Evolutionary conservation across 306 rosid species (phyloP).

Genomic region (Mucuna pruriens): DNA sequence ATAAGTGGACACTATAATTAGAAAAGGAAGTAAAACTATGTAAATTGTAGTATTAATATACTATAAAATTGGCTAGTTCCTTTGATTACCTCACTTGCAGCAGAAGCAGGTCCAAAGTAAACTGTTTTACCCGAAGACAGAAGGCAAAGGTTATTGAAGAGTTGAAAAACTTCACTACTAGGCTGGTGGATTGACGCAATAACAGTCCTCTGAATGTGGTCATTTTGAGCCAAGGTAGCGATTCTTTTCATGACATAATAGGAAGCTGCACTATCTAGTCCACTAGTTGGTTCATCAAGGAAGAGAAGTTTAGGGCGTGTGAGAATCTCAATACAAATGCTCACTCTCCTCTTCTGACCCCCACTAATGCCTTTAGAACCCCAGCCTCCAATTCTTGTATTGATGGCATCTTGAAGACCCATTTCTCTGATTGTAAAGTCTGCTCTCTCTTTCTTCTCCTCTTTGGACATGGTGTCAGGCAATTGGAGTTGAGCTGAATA

Average conservation of each 20-base stretch:
- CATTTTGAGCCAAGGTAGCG: conserved; percentile 39
- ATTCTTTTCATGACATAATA: conserved; percentile 72
- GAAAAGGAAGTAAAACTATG: not conserved
- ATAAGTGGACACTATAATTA: not conserved
- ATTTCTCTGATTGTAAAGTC: conserved; percentile 50
- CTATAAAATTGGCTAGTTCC: not conserved
- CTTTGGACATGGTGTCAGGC: conserved; percentile 45
- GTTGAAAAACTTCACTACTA: conserved; percentile 69
- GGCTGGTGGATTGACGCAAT: conserved; percentile 79
- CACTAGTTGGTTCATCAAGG: conserved; percentile 65
- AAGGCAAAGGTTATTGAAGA: conserved; percentile 70
- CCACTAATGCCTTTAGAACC: conserved; percentile 56
- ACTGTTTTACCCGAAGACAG: conserved; percentile 62
- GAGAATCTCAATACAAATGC: conserved; percentile 56
- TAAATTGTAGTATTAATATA: not conserved
- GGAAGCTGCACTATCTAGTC: conserved; percentile 87
- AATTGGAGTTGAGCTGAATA: conserved; percentile 60
- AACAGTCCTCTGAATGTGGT: conserved; percentile 50
- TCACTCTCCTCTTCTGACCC: conserved; percentile 56
- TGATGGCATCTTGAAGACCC: conserved; percentile 52
- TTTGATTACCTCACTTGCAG: conserved; percentile 54
- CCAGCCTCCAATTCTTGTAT: conserved; percentile 64
- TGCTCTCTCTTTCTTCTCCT: conserved; percentile 52
- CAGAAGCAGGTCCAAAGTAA: conserved; percentile 73
- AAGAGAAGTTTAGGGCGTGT: conserved; percentile 52